A percentile compares a stretch with the other conserved stretches of the same genome.
These are phyloP conservation scores for Dipodascus albidus DNA, from an alignment of 805 yeast species.

Conservation along the genomic window DNA sequence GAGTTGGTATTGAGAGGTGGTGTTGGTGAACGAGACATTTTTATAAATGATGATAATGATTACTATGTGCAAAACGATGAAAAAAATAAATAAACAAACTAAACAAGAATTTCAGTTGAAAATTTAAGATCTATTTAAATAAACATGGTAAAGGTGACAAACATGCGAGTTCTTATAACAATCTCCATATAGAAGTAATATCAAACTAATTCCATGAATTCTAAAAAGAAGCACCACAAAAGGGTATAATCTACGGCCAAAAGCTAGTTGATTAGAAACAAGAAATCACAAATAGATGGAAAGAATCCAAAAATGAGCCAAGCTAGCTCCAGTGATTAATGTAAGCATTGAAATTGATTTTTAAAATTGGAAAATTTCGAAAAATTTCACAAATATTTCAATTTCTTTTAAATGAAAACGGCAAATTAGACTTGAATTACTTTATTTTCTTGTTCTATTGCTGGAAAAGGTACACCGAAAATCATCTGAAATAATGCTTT, in stretches of 20 bases:
- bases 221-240: too few species aligned
- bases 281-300: too few species aligned
- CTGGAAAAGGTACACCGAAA: too few species aligned
- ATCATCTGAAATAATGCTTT: too few species aligned
- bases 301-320: too few species aligned
- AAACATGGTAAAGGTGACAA: neutral
- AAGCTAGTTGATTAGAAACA: too few species aligned
- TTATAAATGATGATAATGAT: too few species aligned
- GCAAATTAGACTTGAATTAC: neutral
- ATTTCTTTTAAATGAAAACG: neutral
- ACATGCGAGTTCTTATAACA: neutral
- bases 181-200: neutral
- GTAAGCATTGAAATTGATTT: neutral
- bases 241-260: too few species aligned
- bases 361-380: slow-evolving; percentile 1
- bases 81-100: neutral
- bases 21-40: neutral
- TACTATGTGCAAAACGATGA: neutral
- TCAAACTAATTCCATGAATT: neutral
- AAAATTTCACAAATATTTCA: neutral
- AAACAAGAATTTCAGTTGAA: neutral
- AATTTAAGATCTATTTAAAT: neutral
- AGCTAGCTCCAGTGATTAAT: neutral
- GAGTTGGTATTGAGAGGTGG: slow-evolving; percentile 49
- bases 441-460: too few species aligned